Conservation (phyloP, 805 yeast species). For the Lachancea meyersii region DNA sequence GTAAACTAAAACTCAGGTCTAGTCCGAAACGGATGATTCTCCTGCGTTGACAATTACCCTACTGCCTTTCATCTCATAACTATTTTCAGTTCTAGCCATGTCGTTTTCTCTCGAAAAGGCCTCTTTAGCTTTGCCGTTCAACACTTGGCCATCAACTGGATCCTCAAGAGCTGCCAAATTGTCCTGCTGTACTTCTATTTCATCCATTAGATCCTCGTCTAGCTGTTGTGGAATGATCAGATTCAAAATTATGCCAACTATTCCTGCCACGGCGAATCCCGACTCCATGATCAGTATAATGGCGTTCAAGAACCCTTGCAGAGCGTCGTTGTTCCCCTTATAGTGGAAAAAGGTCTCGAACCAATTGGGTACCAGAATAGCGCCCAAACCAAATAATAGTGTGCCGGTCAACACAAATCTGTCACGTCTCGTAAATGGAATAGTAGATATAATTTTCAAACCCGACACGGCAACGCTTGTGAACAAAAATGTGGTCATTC, state of each 20-base stretch:
- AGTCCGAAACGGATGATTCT: constrained; percentile 5
- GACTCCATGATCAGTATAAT: constrained; percentile 65
- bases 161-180: constrained; percentile 23
- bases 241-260: constrained; percentile 56
- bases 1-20: too few species aligned
- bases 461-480: constrained; percentile 75
- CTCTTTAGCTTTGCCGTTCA: constrained; percentile 15
- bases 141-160: constrained; percentile 5
- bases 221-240: constrained; percentile 54
- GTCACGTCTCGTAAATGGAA: constrained; percentile 60
- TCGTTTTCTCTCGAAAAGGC: constrained; percentile 9
- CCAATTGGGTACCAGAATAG: constrained; percentile 60
- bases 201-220: constrained; percentile 36
- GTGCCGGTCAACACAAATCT: constrained; percentile 65
- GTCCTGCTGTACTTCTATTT: constrained; percentile 23
- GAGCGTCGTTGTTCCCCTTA: constrained; percentile 49
- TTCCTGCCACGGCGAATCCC: constrained; percentile 65
- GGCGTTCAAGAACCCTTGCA: constrained; percentile 61
- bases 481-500: constrained; percentile 77
- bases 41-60: constrained; percentile 6
- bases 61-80: constrained; percentile 7
- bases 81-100: not conserved
- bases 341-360: constrained; percentile 60
- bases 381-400: constrained; percentile 59
- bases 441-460: constrained; percentile 51